phyloP scores from a whole-genome alignment of 148 eudicot genomes.

The Chenopodium album region DNA sequence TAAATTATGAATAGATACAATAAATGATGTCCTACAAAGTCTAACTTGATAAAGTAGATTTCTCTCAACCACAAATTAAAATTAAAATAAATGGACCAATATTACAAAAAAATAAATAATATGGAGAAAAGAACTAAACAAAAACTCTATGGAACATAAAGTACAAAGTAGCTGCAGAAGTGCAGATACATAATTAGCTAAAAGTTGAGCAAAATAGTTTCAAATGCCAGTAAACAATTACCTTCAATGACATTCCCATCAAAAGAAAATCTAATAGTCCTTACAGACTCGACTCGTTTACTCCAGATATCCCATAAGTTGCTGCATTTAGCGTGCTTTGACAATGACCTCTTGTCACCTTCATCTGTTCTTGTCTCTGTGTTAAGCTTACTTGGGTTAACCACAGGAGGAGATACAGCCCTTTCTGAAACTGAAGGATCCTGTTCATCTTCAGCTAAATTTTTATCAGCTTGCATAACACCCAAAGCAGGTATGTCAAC shows the following conservation, averaged over 20 bases:
- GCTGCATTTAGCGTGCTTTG: conserved; percentile 22
- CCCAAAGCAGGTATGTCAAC: conserved; percentile 22
- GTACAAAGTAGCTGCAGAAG: conserved; percentile 32
- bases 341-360: conserved; percentile 23
- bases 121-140: not conserved
- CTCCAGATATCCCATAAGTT: conserved; percentile 78
- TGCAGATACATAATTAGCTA: conserved; percentile 1
- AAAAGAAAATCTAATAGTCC: conserved; percentile 74
- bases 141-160: not conserved
- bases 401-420: conserved; percentile 19
- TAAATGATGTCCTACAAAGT: not conserved
- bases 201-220: not conserved
- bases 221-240: conserved; percentile 29
- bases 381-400: conserved; percentile 24
- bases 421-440: conserved; percentile 28
- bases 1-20: not conserved
- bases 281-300: conserved; percentile 72
- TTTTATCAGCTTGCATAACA: conserved; percentile 23
- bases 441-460: conserved; percentile 27
- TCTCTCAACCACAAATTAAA: not conserved
- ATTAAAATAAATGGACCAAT: not conserved
- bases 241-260: conserved; percentile 58
- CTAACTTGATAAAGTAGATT: not conserved
- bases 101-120: not conserved
- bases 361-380: conserved; percentile 23